A percentile compares a stretch with the other conserved stretches of the same genome.
Evolutionary conservation across 2,329 filamentous ascomycete genomes (phyloP).

Genomic region (Colletotrichum sp.): DNA sequence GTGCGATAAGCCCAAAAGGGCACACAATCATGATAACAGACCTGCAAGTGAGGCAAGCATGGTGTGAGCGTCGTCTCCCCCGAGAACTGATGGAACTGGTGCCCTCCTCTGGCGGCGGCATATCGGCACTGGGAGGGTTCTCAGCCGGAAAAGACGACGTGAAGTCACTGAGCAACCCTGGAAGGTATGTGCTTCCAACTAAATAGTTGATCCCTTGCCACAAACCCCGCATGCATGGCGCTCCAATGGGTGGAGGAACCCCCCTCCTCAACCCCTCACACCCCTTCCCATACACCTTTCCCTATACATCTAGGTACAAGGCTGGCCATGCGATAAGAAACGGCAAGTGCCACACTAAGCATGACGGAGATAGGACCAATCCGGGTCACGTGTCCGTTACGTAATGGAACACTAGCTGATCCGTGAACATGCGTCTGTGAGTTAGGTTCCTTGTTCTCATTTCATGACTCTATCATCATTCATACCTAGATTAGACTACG

Average conservation of each 20-base stretch:
- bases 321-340: conserved; percentile 5
- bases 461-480: neutral
- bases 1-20: neutral
- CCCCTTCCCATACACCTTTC: neutral
- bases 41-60: conserved; percentile 54
- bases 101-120: conserved; percentile 37
- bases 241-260: neutral
- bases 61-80: conserved; percentile 43
- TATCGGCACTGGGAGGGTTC: conserved; percentile 22
- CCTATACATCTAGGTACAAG: neutral
- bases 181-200: conserved; percentile 7
- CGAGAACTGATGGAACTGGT: conserved; percentile 27
- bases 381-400: neutral
- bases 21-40: conserved; percentile 27
- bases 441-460: neutral
- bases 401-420: neutral
- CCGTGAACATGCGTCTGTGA: neutral
- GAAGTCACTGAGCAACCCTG: neutral
- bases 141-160: conserved; percentile 4
- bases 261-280: neutral
- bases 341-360: neutral
- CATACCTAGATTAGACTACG: neutral
- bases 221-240: conserved; percentile 6
- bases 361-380: neutral
- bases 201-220: conserved; percentile 5